These are phyloP conservation scores for Deuterostichococcus epilithicus DNA, from an alignment of 139 green algal species.

Conservation along the genomic window DNA sequence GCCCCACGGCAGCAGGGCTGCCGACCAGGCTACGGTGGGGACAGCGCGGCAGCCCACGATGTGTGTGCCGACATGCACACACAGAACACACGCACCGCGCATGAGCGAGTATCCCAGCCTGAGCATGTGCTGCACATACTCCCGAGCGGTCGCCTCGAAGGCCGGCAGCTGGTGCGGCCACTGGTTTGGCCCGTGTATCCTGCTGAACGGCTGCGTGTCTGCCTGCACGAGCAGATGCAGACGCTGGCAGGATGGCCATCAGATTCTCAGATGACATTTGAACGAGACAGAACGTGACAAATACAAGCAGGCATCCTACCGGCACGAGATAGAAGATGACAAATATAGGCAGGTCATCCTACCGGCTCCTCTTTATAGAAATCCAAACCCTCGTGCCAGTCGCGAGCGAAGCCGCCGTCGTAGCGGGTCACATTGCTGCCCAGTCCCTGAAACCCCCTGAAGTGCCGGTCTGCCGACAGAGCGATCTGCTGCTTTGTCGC, in stretches of 20 bases:
- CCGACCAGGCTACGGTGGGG: too few species aligned
- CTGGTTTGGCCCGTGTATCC: constrained; percentile 50
- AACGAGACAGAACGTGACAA: neutral
- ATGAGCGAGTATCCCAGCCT: constrained; percentile 36
- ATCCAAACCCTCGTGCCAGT: constrained; percentile 59
- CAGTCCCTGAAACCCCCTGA: constrained; percentile 52
- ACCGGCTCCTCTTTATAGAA: constrained; percentile 39
- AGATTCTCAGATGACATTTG: neutral
- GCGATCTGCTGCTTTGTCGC: constrained; percentile 32
- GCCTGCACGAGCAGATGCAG: constrained; percentile 4
- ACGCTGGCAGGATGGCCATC: too few species aligned
- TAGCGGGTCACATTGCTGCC: constrained; percentile 57
- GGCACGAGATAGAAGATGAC: neutral
- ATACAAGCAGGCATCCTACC: too few species aligned
- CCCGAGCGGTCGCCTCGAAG: constrained; percentile 26
- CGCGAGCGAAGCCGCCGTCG: constrained; percentile 38
- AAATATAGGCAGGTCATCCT: neutral
- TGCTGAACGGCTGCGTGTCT: constrained; percentile 16
- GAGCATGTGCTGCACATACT: constrained; percentile 31
- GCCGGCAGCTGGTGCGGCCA: constrained; percentile 43
- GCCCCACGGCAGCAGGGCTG: neutral
- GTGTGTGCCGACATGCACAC: too few species aligned
- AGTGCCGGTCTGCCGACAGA: constrained; percentile 27
- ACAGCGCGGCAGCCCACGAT: too few species aligned
- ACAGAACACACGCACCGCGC: constrained; percentile 12